A percentile compares a stretch with the other conserved stretches of the same genome.
phyloP scores from a whole-genome alignment of 73 alveolate genomes.

The Durusdinium trenchii region DNA sequence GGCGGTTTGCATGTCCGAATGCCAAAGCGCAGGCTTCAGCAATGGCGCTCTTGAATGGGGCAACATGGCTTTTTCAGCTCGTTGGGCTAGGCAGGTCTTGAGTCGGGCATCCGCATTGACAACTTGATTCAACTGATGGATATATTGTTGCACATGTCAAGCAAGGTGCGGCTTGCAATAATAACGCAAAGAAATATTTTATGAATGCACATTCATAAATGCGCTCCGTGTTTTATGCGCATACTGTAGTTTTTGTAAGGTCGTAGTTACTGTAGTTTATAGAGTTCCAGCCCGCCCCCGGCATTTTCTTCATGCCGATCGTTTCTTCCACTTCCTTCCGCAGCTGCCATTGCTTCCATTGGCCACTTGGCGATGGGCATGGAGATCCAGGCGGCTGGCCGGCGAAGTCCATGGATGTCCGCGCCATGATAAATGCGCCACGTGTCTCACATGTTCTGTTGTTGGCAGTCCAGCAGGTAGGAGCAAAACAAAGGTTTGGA shows the following conservation, averaged over 20 bases:
- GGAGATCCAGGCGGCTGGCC: slow-evolving; percentile 34
- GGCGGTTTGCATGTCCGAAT: not conserved
- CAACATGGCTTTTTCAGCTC: slow-evolving; percentile 55
- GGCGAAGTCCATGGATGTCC: not conserved
- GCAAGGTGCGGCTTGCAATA: too few relatives aligned
- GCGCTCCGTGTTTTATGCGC: too few relatives aligned
- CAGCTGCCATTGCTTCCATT: slow-evolving; percentile 46
- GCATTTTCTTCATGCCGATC: not conserved
- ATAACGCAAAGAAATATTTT: too few relatives aligned
- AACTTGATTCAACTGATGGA: too few relatives aligned
- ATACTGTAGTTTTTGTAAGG: too few relatives aligned
- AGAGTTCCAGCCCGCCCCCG: too few relatives aligned
- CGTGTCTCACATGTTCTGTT: not conserved
- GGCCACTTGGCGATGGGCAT: slow-evolving; percentile 46
- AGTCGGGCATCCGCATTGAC: too few relatives aligned
- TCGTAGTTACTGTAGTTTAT: too few relatives aligned
- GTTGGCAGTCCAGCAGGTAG: not conserved
- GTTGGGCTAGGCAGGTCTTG: slow-evolving; percentile 67
- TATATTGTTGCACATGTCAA: too few relatives aligned
- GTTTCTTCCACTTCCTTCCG: not conserved
- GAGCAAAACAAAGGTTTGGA: too few relatives aligned
- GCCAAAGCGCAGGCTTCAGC: slow-evolving; percentile 24
- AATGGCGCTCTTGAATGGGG: slow-evolving; percentile 43
- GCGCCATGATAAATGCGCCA: not conserved
- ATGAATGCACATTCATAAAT: too few relatives aligned